Conservation (phyloP, 1,284 basidiomycete genomes). For the Puccinia polysora region DNA sequence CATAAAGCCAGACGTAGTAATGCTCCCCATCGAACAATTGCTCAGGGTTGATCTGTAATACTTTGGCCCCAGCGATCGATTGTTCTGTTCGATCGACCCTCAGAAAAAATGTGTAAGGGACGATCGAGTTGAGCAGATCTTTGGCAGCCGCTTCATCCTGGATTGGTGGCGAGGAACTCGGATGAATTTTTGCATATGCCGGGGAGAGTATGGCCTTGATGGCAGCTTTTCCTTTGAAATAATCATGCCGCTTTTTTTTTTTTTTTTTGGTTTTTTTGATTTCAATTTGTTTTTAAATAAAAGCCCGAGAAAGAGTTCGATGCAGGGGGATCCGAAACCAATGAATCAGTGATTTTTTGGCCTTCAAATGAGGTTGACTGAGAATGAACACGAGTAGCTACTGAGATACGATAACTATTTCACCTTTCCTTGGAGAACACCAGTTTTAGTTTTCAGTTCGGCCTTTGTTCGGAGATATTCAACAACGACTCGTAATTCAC, state of each 20-base stretch:
- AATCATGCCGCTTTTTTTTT: conserved; percentile 35
- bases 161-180: conserved; percentile 64
- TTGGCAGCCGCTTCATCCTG: conserved; percentile 72
- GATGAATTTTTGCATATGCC: conserved; percentile 81
- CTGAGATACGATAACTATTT: background rate
- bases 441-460: conserved; percentile 33
- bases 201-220: conserved; percentile 86
- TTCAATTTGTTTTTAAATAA: no score
- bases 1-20: conserved; percentile 96
- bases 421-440: conserved; percentile 35
- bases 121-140: conserved; percentile 64
- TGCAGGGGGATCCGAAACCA: background rate
- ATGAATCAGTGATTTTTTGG: background rate
- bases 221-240: conserved; percentile 72
- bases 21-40: conserved; percentile 73
- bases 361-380: background rate
- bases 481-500: conserved; percentile 10
- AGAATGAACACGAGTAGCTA: background rate
- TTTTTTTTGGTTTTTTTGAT: no score
- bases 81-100: conserved; percentile 57
- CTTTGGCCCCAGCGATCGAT: conserved; percentile 66
- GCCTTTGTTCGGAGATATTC: conserved; percentile 33
- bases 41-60: conserved; percentile 69
- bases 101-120: conserved; percentile 61
- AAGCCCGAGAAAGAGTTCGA: background rate